phyloP scores from a whole-genome alignment of 495 filamentous ascomycete species.

The Penicillium diatomitis region DNA sequence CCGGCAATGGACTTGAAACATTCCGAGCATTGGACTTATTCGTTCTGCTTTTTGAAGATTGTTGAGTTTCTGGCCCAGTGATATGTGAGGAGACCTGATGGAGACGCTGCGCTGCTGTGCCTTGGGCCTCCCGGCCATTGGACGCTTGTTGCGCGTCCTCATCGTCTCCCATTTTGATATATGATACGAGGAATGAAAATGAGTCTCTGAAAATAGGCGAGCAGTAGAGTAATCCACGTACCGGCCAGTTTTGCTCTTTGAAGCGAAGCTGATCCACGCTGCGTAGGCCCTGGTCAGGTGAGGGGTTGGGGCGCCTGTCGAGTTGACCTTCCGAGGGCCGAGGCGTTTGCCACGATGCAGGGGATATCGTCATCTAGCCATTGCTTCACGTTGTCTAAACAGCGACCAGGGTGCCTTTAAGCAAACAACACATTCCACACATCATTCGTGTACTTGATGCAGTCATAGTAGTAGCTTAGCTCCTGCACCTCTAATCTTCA shows the following conservation, averaged over 20 bases:
- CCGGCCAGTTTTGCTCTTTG: too few relatives aligned
- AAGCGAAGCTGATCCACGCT: background rate
- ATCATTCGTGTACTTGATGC: too few relatives aligned
- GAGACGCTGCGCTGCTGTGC: constrained; percentile 24
- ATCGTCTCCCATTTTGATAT: constrained; percentile 12
- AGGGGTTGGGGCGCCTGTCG: background rate
- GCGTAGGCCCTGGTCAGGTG: background rate
- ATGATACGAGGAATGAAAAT: background rate
- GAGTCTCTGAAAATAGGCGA: too few relatives aligned
- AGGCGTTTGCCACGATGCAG: constrained; percentile 3
- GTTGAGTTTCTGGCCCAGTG: constrained; percentile 4
- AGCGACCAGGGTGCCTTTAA: too few relatives aligned
- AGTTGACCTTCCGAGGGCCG: constrained; percentile 8
- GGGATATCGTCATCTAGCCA: background rate
- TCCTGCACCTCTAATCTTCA: background rate
- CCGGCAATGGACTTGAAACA: constrained; percentile 32
- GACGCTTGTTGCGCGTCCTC: constrained; percentile 3
- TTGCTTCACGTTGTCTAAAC: background rate
- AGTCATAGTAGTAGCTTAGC: too few relatives aligned
- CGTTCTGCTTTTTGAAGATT: constrained; percentile 3
- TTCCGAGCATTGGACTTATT: constrained; percentile 12
- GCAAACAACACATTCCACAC: too few relatives aligned
- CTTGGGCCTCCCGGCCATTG: constrained; percentile 1
- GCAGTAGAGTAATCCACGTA: too few relatives aligned
- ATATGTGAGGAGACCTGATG: constrained; percentile 29